These are phyloP conservation scores for Podospora comata DNA, from an alignment of 495 filamentous ascomycete species.

Conservation along the genomic window DNA sequence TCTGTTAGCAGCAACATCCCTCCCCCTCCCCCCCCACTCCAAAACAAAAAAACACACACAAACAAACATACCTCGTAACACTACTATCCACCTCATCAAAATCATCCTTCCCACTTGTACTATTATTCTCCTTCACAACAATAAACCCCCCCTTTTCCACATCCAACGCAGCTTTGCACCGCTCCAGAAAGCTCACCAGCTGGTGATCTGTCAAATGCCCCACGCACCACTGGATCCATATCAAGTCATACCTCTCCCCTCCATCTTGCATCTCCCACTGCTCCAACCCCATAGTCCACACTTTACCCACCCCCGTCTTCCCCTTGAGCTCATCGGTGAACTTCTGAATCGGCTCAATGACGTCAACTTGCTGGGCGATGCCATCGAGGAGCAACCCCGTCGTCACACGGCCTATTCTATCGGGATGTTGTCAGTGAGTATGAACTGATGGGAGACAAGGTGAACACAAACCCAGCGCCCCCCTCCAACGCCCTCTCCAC, in stretches of 20 bases:
- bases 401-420: slow-evolving; percentile 55
- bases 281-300: slow-evolving; percentile 72
- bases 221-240: slow-evolving; percentile 90
- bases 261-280: slow-evolving; percentile 51
- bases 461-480: slow-evolving; percentile 49
- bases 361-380: slow-evolving; percentile 35
- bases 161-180: slow-evolving; percentile 57
- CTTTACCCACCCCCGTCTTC: slow-evolving; percentile 51
- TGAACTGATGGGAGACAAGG: not conserved
- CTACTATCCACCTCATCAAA: slow-evolving; percentile 77
- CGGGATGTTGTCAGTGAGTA: slow-evolving; percentile 2
- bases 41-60: too few relatives aligned
- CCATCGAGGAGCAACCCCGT: slow-evolving; percentile 35
- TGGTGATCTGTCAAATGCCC: slow-evolving; percentile 82
- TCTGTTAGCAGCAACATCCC: not conserved
- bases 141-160: slow-evolving; percentile 48
- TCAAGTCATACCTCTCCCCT: slow-evolving; percentile 55
- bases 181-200: slow-evolving; percentile 61
- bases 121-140: slow-evolving; percentile 86
- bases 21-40: too few relatives aligned
- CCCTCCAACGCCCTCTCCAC: slow-evolving; percentile 46
- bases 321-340: slow-evolving; percentile 52
- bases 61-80: slow-evolving; percentile 58
- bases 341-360: slow-evolving; percentile 55
- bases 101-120: slow-evolving; percentile 59